Evolutionary conservation across 306 rosid species (phyloP).

Genomic region (Prinsepia uniflora): DNA sequence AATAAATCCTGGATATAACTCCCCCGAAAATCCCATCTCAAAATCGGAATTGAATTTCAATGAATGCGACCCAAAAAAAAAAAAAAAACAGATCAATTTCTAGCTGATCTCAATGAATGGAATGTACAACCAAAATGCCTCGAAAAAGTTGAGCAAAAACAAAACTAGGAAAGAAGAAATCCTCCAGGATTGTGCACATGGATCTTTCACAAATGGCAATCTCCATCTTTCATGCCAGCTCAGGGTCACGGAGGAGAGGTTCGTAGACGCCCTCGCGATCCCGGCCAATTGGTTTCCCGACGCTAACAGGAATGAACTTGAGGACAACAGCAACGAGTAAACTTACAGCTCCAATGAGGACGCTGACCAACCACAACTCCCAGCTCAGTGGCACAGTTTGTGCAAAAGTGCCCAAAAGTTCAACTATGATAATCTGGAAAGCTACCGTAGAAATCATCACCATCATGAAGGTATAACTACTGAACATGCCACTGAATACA

Average conservation of each 20-base stretch:
- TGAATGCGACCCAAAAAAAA: background rate
- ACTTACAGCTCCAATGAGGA: conserved; percentile 63
- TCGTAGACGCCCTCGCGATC: conserved; percentile 48
- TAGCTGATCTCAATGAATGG: conserved; percentile 2
- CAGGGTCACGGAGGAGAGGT: conserved; percentile 74
- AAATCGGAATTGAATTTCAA: background rate
- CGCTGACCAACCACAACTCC: conserved; percentile 50
- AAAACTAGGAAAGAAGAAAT: background rate
- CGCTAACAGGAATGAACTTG: conserved; percentile 65
- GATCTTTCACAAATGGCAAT: background rate
- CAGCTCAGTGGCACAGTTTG: conserved; percentile 55
- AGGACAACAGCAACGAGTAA: conserved; percentile 46
- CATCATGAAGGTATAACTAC: conserved; percentile 52
- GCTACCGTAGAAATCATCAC: conserved; percentile 48
- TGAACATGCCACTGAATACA: conserved; percentile 52
- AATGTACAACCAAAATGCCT: conserved; percentile 4
- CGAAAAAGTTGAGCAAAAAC: background rate
- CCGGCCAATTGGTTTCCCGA: background rate
- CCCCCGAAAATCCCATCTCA: background rate
- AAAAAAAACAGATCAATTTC: background rate
- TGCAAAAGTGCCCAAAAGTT: conserved; percentile 67
- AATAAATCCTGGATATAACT: background rate
- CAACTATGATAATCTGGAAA: conserved; percentile 66
- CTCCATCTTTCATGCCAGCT: conserved; percentile 38
- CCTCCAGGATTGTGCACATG: background rate